Percentiles rank a stretch among this genome's conserved stretches.
These are phyloP conservation scores for Xylogone sp. DNA, from an alignment of 2,329 filamentous ascomycete species.

Conservation along the genomic window DNA sequence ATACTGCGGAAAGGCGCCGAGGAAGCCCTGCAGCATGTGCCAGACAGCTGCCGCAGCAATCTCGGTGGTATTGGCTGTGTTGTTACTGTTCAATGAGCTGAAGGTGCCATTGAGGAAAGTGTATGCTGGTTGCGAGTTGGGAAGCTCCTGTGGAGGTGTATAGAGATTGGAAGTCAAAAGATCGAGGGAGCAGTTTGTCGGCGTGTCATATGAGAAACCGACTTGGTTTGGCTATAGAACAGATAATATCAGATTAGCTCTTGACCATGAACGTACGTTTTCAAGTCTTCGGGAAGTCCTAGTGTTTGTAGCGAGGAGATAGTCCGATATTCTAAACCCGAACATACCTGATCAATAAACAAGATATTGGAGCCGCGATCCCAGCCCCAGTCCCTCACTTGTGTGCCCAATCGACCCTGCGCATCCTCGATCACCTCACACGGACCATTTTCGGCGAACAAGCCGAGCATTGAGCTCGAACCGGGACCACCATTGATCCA, in stretches of 20 bases:
- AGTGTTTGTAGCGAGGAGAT: too few species aligned
- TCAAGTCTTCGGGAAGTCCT: too few species aligned
- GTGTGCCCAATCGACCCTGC: constrained; percentile 47
- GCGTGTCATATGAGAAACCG: constrained; percentile 63
- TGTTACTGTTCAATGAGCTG: constrained; percentile 44
- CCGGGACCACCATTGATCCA: constrained; percentile 69
- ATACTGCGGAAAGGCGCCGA: constrained; percentile 54
- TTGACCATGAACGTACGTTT: too few species aligned
- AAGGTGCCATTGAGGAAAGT: constrained; percentile 62
- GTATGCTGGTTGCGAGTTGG: constrained; percentile 23
- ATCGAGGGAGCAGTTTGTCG: constrained; percentile 56
- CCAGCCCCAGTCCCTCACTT: constrained; percentile 61
- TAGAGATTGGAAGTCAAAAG: constrained; percentile 38
- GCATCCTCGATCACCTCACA: constrained; percentile 47
- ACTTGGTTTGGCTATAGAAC: constrained; percentile 61
- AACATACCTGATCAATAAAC: constrained; percentile 46
- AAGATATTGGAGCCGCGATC: constrained; percentile 55
- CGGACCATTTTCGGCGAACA: constrained; percentile 58
- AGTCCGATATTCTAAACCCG: neutral
- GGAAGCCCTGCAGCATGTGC: constrained; percentile 57
- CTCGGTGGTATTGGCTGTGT: constrained; percentile 43
- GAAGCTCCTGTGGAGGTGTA: constrained; percentile 32
- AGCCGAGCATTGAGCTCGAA: constrained; percentile 59
- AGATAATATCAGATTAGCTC: constrained; percentile 20
- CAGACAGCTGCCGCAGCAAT: constrained; percentile 53